Percentiles rank a stretch among this genome's conserved stretches.
Conservation (phyloP, 495 filamentous ascomycete genomes). For the Ascodesmis nigricans region DNA sequence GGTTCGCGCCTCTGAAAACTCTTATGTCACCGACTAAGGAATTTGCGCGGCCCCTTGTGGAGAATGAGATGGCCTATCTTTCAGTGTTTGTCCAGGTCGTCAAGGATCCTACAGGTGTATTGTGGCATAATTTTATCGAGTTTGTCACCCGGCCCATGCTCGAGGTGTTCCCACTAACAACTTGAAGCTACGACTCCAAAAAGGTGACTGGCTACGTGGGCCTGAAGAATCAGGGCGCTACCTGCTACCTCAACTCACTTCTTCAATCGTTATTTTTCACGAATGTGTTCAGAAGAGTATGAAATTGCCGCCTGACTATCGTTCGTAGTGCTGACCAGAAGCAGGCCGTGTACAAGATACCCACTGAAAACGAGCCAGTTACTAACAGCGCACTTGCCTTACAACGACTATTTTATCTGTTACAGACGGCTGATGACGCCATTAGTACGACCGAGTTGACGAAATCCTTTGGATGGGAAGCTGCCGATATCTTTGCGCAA, state of each 20-base stretch:
- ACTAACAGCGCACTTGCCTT: slow-evolving; percentile 82
- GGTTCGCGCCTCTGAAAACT: slow-evolving; percentile 65
- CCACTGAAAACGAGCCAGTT: slow-evolving; percentile 59
- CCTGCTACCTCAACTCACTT: slow-evolving; percentile 94
- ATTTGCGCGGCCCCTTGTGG: slow-evolving; percentile 51
- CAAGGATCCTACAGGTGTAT: slow-evolving; percentile 92
- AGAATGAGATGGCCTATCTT: slow-evolving; percentile 66
- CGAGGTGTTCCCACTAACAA: slow-evolving; percentile 19
- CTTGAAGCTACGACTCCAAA: slow-evolving; percentile 96
- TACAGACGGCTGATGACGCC: slow-evolving; percentile 60
- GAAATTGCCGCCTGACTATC: slow-evolving; percentile 1
- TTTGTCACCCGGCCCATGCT: slow-evolving; percentile 22
- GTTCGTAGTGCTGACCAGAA: slow-evolving; percentile 11
- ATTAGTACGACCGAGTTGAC: slow-evolving; percentile 87
- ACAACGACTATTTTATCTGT: slow-evolving; percentile 79
- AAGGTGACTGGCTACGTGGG: slow-evolving; percentile 96
- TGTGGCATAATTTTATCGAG: slow-evolving; percentile 98
- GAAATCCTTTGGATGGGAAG: slow-evolving; percentile 93
- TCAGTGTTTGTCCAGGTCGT: slow-evolving; percentile 85
- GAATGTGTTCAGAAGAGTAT: slow-evolving; percentile 83
- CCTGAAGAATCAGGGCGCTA: slow-evolving; percentile 91
- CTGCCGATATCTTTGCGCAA: slow-evolving; percentile 92
- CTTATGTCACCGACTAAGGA: slow-evolving; percentile 50
- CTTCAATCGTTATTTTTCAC: slow-evolving; percentile 95
- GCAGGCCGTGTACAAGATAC: slow-evolving; percentile 91